Base-by-base conservation (phyloP, 139 green algal genomes). In the Volvox reticuliferus region DNA sequence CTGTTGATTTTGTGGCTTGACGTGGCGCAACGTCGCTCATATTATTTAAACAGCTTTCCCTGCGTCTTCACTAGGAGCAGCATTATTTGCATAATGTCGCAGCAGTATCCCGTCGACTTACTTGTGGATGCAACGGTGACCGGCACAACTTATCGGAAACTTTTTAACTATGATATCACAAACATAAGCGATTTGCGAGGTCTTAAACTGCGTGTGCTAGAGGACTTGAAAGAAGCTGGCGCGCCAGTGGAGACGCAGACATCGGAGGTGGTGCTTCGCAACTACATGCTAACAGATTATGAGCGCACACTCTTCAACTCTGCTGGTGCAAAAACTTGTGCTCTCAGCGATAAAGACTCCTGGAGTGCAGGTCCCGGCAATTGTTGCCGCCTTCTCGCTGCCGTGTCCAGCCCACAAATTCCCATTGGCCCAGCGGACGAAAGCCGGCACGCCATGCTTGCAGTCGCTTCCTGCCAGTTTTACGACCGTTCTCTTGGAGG, bases 241-340 rank as follows among this genome's bases (percentile, higher is more conserved):
- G 78, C 78, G 37, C 78, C 78, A 33, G 0, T 84, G 20, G 78
- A 65, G 3, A 84, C 44, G 44, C 44, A 44, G 17, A 22, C 30
- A 61, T 67, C 26, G 36, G 78, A 84, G 21, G 37, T 84, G 12
- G 78, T 84, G 21, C 78, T 84, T 67, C 78, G 78, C 78, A 84
- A 84, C 20, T 84, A 84, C 12, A 16, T 21, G 20, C 78, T 84
- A 16, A 68, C 78, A 84, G 78, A 84, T 67, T 84, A 84, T 67
- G 78, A 84, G 20, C 78, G 32, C 2, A 84, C 78, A 44, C 1
- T 35, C 36, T 68, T 67, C 36, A 67, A 67, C 32, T 84, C 78
- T 35, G 37, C 6, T 65, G 78, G 1, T 17, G 78, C 78, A 1
- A 32, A 14, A 32, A 68, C 9, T 44, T 84, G 78, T 26, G 78